Base-by-base conservation (phyloP, 345 rosid genomes). In the Arabis hirsuta region DNA sequence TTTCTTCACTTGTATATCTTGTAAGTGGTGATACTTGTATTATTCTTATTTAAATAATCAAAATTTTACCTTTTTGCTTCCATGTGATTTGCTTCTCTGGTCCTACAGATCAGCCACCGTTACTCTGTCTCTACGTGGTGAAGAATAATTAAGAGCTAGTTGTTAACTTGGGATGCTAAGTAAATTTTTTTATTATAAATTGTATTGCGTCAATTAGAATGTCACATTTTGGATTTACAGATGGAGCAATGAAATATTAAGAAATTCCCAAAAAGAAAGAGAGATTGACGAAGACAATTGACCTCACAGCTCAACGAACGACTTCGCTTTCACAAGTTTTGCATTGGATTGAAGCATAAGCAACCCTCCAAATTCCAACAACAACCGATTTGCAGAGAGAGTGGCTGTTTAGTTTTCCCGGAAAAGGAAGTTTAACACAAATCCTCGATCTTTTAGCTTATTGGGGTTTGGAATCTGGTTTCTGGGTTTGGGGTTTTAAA, bases 291-390 rank as follows among this genome's bases (percentile, higher is more conserved):
- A 31, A 43, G 72, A 29, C 61, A 51, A 41, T 54, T 62, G 63
- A 55, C 56, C 69, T 12, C 62, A 53, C 62, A 62, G 74, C 76
- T 72, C 55, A 72, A 31, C 61, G 58, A 50, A 52, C 48, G 12
- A 62, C 45, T 62, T 62, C 14, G 60, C 61, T 69, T 57, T 56
- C 55, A 12, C 24, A 34, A 36, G 5, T 42, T 41, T 69, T 38
- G 76, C 63, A 72, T 72, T 62, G 63, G 7, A 72, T 44, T 72
- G 29, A 72, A 62, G 76, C 63, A 42, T 72, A 72, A 72, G 76
- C 76, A 63, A 62, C 13, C 13, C 50, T 12, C 54, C 44, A 29
- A 52, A 2, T 62, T 12, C 66, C 73, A 65, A 69, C 75, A 72
- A 53, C 55, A 62, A 59, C 67, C 63, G 43, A 55, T 44, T 47